These are phyloP conservation scores for Nematocida minor DNA, from an alignment of 371 early-diverging fungal species.

Conservation along the genomic window DNA sequence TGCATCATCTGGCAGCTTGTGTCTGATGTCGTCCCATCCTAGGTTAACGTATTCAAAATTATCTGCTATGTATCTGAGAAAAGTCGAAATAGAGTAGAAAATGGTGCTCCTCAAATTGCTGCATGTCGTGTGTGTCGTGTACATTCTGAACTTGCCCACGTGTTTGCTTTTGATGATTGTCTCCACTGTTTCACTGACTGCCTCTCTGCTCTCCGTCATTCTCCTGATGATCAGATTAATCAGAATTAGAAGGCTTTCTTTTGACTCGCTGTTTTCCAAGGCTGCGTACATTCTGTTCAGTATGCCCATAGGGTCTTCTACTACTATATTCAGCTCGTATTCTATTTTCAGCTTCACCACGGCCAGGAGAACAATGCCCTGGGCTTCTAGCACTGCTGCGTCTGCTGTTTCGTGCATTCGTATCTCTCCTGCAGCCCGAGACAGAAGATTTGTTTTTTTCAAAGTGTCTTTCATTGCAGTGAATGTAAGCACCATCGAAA, in stretches of 20 bases:
- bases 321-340: neutral
- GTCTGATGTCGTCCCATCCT: slow-evolving; percentile 7
- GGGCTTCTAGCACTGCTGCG: slow-evolving; percentile 9
- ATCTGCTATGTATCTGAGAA: neutral
- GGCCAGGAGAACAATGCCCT: slow-evolving; percentile 9
- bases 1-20: neutral
- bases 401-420: neutral
- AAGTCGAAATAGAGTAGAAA: slow-evolving; percentile 2
- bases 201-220: neutral
- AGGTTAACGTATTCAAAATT: slow-evolving; percentile 6
- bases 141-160: slow-evolving; percentile 1
- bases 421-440: neutral
- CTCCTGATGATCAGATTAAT: neutral
- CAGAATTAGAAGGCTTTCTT: neutral
- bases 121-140: neutral
- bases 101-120: neutral
- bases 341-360: neutral
- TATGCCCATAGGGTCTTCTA: neutral
- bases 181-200: neutral
- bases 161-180: slow-evolving; percentile 2
- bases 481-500: neutral
- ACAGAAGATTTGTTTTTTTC: neutral
- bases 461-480: neutral
- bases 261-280: neutral
- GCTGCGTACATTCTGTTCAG: neutral